Conservation (phyloP, 331 rosid genomes). For the Quercus lobata region DNA sequence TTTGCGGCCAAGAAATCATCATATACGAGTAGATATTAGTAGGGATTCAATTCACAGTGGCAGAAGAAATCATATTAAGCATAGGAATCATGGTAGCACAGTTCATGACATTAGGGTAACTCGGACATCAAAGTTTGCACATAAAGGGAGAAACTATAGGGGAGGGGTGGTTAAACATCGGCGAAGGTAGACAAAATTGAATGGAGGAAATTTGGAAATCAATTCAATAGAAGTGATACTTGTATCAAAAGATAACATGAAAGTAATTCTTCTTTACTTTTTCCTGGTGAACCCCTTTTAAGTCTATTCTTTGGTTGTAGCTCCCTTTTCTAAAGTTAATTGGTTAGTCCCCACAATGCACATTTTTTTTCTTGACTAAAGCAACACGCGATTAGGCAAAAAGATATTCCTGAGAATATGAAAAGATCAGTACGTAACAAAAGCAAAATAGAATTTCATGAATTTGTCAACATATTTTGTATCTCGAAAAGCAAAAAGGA, state of each 20-base stretch:
- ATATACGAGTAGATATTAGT: constrained; percentile 22
- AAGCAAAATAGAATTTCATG: too few species aligned
- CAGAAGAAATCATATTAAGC: constrained; percentile 13
- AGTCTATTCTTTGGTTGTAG: not conserved
- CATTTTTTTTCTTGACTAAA: too few species aligned
- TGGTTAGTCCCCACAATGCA: too few species aligned
- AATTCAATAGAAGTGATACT: not conserved
- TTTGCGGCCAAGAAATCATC: constrained; percentile 42
- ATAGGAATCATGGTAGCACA: constrained; percentile 8
- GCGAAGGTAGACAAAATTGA: not conserved
- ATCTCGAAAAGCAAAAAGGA: too few species aligned
- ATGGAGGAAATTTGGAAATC: too few species aligned
- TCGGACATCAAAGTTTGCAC: constrained; percentile 32
- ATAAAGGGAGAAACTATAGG: constrained; percentile 29
- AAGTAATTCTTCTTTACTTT: not conserved
- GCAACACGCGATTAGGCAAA: too few species aligned
- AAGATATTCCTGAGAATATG: too few species aligned
- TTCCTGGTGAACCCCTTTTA: not conserved
- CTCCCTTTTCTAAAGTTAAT: too few species aligned
- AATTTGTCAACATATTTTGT: too few species aligned
- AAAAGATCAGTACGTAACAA: too few species aligned
- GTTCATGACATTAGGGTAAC: constrained; percentile 35
- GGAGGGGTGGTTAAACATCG: constrained; percentile 14
- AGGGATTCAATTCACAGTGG: constrained; percentile 6
- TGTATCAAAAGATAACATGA: not conserved